Evolutionary conservation across 225 moss, liverwort and hornwort genomes (phyloP).

Genomic region (Marchantia paleacea): DNA sequence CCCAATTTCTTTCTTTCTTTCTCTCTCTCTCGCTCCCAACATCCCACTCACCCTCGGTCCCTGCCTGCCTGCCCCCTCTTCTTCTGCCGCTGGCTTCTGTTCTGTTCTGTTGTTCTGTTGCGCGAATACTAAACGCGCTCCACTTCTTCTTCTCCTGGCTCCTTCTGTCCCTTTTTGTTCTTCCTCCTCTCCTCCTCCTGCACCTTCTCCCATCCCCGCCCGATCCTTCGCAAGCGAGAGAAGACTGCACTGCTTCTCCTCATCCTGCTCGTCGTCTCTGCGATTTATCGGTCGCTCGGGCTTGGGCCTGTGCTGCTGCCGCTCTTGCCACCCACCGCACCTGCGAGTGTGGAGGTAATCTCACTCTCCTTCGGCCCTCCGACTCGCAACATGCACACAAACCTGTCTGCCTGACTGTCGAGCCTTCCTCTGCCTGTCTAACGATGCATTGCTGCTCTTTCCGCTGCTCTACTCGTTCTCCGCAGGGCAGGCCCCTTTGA

Average conservation of each 20-base stretch:
- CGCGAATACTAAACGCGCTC: not conserved
- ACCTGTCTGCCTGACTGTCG: not conserved
- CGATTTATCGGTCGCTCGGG: not conserved
- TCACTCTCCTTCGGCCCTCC: not conserved
- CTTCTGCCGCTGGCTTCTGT: not conserved
- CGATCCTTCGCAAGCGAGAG: not conserved
- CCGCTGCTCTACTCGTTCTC: not conserved
- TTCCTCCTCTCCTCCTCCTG: no score
- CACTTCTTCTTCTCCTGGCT: no score
- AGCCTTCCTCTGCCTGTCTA: not conserved
- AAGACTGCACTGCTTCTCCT: not conserved
- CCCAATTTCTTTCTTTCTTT: no score
- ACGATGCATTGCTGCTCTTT: not conserved
- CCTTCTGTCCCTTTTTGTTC: no score
- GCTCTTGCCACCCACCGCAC: not conserved
- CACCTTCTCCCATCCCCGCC: not conserved
- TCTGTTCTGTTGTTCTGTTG: not conserved
- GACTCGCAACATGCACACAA: no score
- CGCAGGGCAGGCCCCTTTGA: not conserved
- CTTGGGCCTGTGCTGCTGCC: not conserved
- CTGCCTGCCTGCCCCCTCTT: not conserved
- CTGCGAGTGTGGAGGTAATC: slow-evolving; percentile 3
- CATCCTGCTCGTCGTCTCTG: not conserved
- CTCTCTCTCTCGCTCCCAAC: not conserved
- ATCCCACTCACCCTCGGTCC: not conserved